These are phyloP conservation scores for Neurospora sp. DNA, from an alignment of 495 filamentous ascomycete species.

Conservation along the genomic window DNA sequence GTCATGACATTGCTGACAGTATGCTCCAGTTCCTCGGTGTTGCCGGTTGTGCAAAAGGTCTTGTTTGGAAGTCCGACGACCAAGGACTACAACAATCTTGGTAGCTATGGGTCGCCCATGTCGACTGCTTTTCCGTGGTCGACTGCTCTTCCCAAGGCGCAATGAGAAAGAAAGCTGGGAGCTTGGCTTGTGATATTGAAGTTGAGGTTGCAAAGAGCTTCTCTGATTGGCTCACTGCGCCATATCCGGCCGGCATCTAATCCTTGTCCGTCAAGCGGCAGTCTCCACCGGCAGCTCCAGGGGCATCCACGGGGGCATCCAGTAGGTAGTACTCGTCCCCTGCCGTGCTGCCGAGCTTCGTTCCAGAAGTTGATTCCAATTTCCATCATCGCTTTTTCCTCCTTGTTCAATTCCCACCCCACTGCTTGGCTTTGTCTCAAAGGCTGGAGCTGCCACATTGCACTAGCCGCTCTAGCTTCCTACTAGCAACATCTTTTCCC, in stretches of 20 bases:
- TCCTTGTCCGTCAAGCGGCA: not conserved
- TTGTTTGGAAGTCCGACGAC: constrained; percentile 37
- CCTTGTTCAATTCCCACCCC: not conserved
- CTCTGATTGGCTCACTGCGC: not conserved
- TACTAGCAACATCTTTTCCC: not conserved
- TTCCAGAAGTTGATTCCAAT: not conserved
- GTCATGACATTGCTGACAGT: not conserved
- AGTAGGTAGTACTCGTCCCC: not conserved
- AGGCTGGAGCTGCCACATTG: not conserved
- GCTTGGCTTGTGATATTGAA: not conserved
- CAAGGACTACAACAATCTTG: constrained; percentile 35
- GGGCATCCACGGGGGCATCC: not conserved
- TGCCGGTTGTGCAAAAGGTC: constrained; percentile 41
- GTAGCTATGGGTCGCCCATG: constrained; percentile 37
- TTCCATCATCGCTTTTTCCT: not conserved
- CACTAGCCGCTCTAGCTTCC: not conserved
- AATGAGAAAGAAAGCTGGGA: not conserved
- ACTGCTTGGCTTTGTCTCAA: not conserved
- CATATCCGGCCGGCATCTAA: not conserved
- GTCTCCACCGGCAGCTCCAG: not conserved
- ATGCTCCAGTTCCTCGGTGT: constrained; percentile 29
- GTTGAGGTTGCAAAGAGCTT: not conserved
- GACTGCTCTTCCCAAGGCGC: constrained; percentile 25
- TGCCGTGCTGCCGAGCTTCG: not conserved
- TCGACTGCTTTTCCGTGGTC: constrained; percentile 39